These are phyloP conservation scores for Geranium incanum DNA, from an alignment of 441 rosid genomes.

Conservation along the genomic window DNA sequence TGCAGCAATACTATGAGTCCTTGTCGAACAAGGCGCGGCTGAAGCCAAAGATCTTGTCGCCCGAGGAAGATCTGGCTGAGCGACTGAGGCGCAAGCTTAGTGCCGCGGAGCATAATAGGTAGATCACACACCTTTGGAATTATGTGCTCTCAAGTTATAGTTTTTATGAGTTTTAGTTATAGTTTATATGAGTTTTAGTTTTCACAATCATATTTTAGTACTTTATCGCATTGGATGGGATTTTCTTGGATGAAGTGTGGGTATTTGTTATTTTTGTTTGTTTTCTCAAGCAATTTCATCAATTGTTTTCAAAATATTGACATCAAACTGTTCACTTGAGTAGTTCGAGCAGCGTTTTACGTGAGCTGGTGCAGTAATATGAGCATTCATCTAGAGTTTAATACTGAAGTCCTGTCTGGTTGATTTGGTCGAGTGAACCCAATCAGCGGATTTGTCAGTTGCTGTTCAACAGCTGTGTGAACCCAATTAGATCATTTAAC, in stretches of 20 bases:
- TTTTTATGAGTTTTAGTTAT: neutral
- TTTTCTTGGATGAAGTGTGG: neutral
- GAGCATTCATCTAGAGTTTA: neutral
- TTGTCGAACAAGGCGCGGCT: constrained; percentile 82
- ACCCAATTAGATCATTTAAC: neutral
- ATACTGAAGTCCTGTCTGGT: neutral
- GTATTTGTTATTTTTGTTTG: neutral
- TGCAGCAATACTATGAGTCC: constrained; percentile 77
- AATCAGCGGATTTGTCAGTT: neutral
- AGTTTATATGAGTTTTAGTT: neutral
- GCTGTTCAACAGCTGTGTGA: neutral
- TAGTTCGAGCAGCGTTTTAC: neutral
- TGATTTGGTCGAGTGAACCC: neutral
- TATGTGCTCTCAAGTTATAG: neutral
- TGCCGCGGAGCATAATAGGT: constrained; percentile 96
- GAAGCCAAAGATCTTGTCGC: constrained; percentile 63
- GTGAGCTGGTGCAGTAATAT: neutral
- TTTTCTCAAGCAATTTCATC: neutral
- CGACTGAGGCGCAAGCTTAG: constrained; percentile 85
- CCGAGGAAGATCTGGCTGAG: constrained; percentile 57
- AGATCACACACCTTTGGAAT: neutral
- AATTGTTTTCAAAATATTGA: neutral
- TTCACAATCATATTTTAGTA: neutral
- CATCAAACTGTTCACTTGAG: neutral
- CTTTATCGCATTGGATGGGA: neutral